Conservation (phyloP, 306 rosid species). For the Datisca glomerata region DNA sequence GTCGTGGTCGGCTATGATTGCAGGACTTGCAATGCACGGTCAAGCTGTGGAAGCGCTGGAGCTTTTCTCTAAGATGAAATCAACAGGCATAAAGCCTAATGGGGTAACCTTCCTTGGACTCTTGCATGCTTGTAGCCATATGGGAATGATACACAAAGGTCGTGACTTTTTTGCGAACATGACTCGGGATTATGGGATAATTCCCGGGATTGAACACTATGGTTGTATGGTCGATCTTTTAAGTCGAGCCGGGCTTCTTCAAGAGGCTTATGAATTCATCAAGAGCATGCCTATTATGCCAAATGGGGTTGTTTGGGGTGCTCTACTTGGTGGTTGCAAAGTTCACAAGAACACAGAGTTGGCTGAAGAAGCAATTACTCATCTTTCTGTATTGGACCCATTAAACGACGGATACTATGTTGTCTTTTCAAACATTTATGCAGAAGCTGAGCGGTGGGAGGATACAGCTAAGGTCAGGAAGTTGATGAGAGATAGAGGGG, state of each 20-base stretch:
- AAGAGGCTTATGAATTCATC: slow-evolving; percentile 39
- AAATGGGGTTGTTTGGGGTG: slow-evolving; percentile 41
- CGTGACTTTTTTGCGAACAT: slow-evolving; percentile 29
- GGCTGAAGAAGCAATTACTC: slow-evolving; percentile 38
- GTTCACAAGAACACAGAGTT: slow-evolving; percentile 33
- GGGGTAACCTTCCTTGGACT: slow-evolving; percentile 34
- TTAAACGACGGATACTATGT: slow-evolving; percentile 35
- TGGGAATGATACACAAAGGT: slow-evolving; percentile 40
- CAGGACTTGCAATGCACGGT: slow-evolving; percentile 41
- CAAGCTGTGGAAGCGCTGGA: slow-evolving; percentile 35
- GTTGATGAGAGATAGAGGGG: slow-evolving; percentile 36
- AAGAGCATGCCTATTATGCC: slow-evolving; percentile 38
- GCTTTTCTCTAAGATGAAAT: slow-evolving; percentile 25
- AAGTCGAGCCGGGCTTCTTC: slow-evolving; percentile 38
- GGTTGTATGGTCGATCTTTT: slow-evolving; percentile 49
- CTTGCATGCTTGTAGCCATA: slow-evolving; percentile 52
- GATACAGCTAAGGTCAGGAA: slow-evolving; percentile 23
- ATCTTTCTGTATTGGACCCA: slow-evolving; percentile 32
- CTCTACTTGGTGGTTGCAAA: slow-evolving; percentile 45
- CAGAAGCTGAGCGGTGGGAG: slow-evolving; percentile 35
- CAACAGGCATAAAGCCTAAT: slow-evolving; percentile 31
- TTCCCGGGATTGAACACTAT: slow-evolving; percentile 41
- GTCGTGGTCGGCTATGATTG: slow-evolving; percentile 52
- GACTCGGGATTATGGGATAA: slow-evolving; percentile 30
- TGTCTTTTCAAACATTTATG: slow-evolving; percentile 34